Percentiles rank a stretch among this genome's conserved stretches.
Conservation (phyloP, 1,284 basidiomycete genomes). For the Paramarasmius palmivorus region DNA sequence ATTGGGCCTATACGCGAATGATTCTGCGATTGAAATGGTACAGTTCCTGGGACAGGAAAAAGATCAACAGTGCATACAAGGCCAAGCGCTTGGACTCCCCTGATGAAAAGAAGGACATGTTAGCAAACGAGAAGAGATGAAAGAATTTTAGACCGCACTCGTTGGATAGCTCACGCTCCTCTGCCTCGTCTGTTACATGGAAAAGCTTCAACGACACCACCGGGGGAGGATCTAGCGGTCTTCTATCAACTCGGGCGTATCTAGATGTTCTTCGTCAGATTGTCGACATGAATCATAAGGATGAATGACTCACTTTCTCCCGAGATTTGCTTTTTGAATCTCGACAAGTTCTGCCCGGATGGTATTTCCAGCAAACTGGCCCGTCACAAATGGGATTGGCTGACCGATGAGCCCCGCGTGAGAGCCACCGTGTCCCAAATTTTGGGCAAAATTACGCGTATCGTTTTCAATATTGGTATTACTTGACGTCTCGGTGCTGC, state of each 20-base stretch:
- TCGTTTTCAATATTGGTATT: neutral
- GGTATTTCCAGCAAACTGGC: conserved; percentile 58
- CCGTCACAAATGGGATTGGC: conserved; percentile 54
- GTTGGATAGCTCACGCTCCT: conserved; percentile 33
- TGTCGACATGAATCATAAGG: neutral
- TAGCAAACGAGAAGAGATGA: conserved; percentile 9
- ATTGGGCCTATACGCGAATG: conserved; percentile 8
- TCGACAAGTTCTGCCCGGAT: conserved; percentile 62
- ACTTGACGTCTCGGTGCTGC: neutral
- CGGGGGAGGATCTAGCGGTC: conserved; percentile 37
- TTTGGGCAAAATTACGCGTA: too few relatives aligned
- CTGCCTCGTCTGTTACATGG: conserved; percentile 26
- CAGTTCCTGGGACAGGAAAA: conserved; percentile 46
- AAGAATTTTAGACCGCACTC: conserved; percentile 29
- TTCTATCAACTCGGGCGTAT: conserved; percentile 40
- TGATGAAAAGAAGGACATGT: conserved; percentile 19
- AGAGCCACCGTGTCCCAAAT: neutral
- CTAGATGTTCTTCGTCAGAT: conserved; percentile 18
- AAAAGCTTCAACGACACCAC: conserved; percentile 36
- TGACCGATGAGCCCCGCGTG: conserved; percentile 28
- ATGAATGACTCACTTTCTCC: conserved; percentile 14
- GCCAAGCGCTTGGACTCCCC: conserved; percentile 48
- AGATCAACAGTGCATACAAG: conserved; percentile 68
- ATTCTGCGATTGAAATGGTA: neutral
- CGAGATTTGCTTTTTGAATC: conserved; percentile 28